A percentile compares a stretch with the other conserved stretches of the same genome.
phyloP scores from a whole-genome alignment of 1,284 basidiomycete species.

The Apiotrichum sp. region DNA sequence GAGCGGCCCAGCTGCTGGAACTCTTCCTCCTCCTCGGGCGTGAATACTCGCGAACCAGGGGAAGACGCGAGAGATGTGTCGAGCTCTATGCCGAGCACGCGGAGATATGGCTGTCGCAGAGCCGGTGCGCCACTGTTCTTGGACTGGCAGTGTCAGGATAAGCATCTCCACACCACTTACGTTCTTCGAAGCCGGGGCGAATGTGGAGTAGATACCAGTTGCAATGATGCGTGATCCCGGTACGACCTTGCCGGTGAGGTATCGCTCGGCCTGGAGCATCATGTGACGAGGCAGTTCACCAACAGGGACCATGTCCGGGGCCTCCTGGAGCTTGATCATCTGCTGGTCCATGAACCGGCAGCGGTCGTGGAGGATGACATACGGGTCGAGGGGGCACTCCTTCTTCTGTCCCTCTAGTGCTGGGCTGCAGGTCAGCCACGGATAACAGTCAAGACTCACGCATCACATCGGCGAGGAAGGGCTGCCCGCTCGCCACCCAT shows the following conservation, averaged over 20 bases:
- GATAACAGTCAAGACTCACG: slow-evolving; percentile 43
- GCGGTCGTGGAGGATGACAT: slow-evolving; percentile 90
- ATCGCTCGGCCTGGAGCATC: slow-evolving; percentile 82
- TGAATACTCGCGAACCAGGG: slow-evolving; percentile 65
- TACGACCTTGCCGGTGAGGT: slow-evolving; percentile 83
- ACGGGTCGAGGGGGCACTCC: slow-evolving; percentile 92
- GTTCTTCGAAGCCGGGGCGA: slow-evolving; percentile 69
- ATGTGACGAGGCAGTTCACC: slow-evolving; percentile 97
- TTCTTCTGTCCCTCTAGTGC: slow-evolving; percentile 71
- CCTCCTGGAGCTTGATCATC: slow-evolving; percentile 94
- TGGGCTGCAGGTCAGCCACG: slow-evolving; percentile 41
- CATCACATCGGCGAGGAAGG: slow-evolving; percentile 77
- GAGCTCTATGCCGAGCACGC: slow-evolving; percentile 87
- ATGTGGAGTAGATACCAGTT: slow-evolving; percentile 96
- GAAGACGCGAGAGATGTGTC: slow-evolving; percentile 57
- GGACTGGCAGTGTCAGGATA: slow-evolving; percentile 54
- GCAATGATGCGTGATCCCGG: slow-evolving; percentile 91
- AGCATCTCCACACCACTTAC: slow-evolving; percentile 47
- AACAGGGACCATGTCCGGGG: slow-evolving; percentile 98
- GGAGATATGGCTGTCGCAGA: slow-evolving; percentile 88
- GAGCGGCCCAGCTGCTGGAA: slow-evolving; percentile 80
- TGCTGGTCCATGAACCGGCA: slow-evolving; percentile 95
- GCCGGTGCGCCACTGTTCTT: slow-evolving; percentile 63
- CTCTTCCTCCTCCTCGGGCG: slow-evolving; percentile 95
- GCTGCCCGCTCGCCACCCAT: slow-evolving; percentile 77